Evolutionary conservation across 179 eudicot species (phyloP), one percentile per base, ranked within the genome.

Genomic region (Spergularia azorica): DNA sequence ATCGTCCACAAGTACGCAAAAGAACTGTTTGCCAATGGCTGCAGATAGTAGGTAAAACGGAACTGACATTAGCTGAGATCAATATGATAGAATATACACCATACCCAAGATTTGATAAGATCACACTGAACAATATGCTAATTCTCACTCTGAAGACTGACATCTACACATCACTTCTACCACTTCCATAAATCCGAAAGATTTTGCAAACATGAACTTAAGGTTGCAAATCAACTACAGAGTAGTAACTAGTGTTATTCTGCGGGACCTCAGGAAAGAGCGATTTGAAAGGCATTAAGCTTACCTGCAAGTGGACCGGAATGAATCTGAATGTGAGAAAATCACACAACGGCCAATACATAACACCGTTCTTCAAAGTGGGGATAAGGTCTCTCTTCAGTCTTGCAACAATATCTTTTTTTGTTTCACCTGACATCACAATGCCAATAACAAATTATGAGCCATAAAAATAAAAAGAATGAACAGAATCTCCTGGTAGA

Each of bases 321-420:
- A 89, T 80, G 80, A 88, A 90, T 88, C 71, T 92, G 90, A 87
- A 94, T 12, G 97, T 92, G 16, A 92, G 70, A 63, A 94, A 92
- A 82, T 94, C 97, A 57, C 98, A 92, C 41, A 86, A 7, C 0
- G 98, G 97, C 98, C 98, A 94, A 80, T 87, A 91, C 89, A 94
- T 87, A 72, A 87, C 70, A 60, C 93, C 96, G 71, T 70, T 92
- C 20, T 77, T 80, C 81, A 94, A 67, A 41, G 97, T 91, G n/a
- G 96, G 96, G 67, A 91, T 74, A 84, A 94, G 82, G 87, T 91
- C 96, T 67, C 96, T 88, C 79, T 87, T 92, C 83, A 90, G 83
- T 78, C 97, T 77, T 20, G 90, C 91, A 17, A 80, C 74, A 55
- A 94, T 88, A 71, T 91, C 97, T 14, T 78, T 63, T 65, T 73